Base-by-base conservation (phyloP, 1,139 yeast species). In the Pichia sorboxylosa region DNA sequence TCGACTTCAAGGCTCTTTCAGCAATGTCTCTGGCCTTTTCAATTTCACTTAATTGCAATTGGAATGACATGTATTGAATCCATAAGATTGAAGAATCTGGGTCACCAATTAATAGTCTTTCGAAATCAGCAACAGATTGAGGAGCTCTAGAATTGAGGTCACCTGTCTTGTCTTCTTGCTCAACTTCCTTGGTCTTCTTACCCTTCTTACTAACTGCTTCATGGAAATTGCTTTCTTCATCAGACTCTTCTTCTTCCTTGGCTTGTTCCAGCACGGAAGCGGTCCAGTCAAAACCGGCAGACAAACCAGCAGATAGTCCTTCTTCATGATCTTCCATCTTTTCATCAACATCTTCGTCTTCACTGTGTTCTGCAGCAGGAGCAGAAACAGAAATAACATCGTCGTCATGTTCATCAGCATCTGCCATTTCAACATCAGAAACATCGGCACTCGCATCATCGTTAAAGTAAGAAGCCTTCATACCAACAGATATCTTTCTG, bases 11-110 rank as follows among this genome's bases (percentile, higher is more conserved):
- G 4, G 97, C 98, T 43, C 98, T 73, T 49, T 80, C 82, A 30
- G 83, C 97, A 45, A 90, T 73, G 55, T 83, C 94, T 47, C 98
- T 74, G 10, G 97, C 96, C 58, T 81, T 84, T 34, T 87, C 96
- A 39, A 85, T 64, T 55, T 90, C 98, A 63, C 94, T 81, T 44
- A 90, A 66, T 57, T 87, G 95, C 44, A 90, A 67, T 59, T 85
- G 94, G 80, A 87, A 90, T 3, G 97, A 90, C 96, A 92, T 90
- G 58, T 82, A 90, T 58, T 87, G 84, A 84, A 90, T 87, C 98
- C 98, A 90, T 44, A 85, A 61, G 32, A 87, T 72, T 2, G 98
- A 87, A 3, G 95, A 83, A 61, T 84, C 81, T 35, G 98, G 97
- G 51, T 81, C 80, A 51, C 96, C 94, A 39, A 90, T 70, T 35